Conservation (phyloP, 2,329 filamentous ascomycete species). For the Fusarium siculi region DNA sequence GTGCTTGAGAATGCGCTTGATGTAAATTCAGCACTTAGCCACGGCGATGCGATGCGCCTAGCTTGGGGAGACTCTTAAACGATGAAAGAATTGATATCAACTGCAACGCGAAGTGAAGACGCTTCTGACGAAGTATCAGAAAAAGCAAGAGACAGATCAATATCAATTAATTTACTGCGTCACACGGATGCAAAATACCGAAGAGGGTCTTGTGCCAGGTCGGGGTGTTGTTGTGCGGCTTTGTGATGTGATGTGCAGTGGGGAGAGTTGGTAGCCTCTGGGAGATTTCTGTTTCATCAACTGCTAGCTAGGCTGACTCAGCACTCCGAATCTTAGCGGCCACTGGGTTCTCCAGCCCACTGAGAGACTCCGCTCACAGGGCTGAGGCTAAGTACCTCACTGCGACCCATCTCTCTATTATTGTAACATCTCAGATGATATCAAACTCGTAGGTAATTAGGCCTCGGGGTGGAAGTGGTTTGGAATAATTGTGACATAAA, state of each 20-base stretch:
- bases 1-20: slow-evolving; percentile 20
- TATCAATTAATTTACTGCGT: slow-evolving; percentile 20
- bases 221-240: slow-evolving; percentile 41
- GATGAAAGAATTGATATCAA: slow-evolving; percentile 17
- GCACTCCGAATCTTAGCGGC: slow-evolving; percentile 7
- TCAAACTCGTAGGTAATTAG: neutral
- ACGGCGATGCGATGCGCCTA: slow-evolving; percentile 16
- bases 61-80: neutral
- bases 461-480: neutral
- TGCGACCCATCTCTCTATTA: neutral
- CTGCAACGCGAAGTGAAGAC: neutral
- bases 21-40: slow-evolving; percentile 24
- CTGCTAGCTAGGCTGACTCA: slow-evolving; percentile 40
- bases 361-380: slow-evolving; percentile 27
- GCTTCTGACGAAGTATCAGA: neutral
- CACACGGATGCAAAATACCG: slow-evolving; percentile 17
- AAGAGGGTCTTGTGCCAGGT: slow-evolving; percentile 36
- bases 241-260: slow-evolving; percentile 51
- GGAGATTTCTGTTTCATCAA: slow-evolving; percentile 47
- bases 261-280: slow-evolving; percentile 50
- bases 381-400: neutral
- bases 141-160: neutral
- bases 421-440: neutral
- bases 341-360: neutral
- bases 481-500: neutral